Base-by-base conservation (phyloP, 306 rosid genomes). In the Ammopiptanthus mongolicus region DNA sequence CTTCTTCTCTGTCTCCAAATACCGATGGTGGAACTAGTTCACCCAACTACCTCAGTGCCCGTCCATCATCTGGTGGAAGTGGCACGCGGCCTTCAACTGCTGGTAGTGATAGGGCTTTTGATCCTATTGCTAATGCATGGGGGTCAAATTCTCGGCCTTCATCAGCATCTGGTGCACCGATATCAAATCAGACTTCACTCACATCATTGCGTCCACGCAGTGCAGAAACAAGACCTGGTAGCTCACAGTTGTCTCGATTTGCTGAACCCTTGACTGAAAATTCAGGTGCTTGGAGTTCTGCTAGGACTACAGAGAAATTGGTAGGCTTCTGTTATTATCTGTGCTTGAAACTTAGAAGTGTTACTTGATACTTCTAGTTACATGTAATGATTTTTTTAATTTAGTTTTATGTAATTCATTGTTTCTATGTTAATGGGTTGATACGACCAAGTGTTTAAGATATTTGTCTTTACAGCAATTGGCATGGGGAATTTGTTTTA, bases 141-240 rank as follows among this genome's bases (percentile, higher is more conserved):
- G 99, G 97, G 17, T 75, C 91, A 69, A 96, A 75, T 82, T 96
- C 98, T 60, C 85, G 99, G 83, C 99, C 99, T 37, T 88, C 98
- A 65, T 96, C 99, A 61, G 94, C 98, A 56, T 96, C 99, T 69
- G 98, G 99, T 25, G 78, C 87, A 39, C 77, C 82, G 78, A 70
- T 97, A 55, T 85, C 96, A 61, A 92, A 68, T 81, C 97, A 95
- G 74, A 51, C 93, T 53, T 85, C 96, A 48, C 80, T 81, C 52
- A 15, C 88, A 67, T 81, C 97, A 23, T 41, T 88, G 91, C 98
- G 99, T 57, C 99, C 99, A 69, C 94, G 75, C 69, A 96, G 99
- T 87, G 98, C 99, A 29, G 99, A 96, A 77, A 91, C 97, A 66
- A 89, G 97, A 79, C 97, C 98, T 31, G 93, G 97, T 71, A 96